Evolutionary conservation across 2,329 filamentous ascomycete species (phyloP).

Genomic region (Mollisia scopiformis): DNA sequence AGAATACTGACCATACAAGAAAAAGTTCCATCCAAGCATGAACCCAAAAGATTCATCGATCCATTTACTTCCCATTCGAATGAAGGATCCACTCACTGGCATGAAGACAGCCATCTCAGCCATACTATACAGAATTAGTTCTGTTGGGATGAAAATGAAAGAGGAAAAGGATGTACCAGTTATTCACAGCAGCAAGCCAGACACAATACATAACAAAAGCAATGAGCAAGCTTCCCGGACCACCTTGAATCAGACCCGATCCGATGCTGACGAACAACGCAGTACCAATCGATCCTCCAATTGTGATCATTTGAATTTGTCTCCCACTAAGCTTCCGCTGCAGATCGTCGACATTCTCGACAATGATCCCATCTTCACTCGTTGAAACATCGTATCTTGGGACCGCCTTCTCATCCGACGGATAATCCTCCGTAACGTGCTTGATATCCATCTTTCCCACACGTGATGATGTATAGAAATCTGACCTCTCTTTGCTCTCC

Average conservation of each 20-base stretch:
- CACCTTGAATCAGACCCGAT: slow-evolving; percentile 42
- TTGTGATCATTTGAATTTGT: slow-evolving; percentile 53
- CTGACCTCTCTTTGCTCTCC: background rate
- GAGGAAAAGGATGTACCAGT: slow-evolving; percentile 8
- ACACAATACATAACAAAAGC: slow-evolving; percentile 47
- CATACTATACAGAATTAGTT: slow-evolving; percentile 10
- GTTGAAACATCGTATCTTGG: slow-evolving; percentile 14
- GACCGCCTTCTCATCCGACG: slow-evolving; percentile 17
- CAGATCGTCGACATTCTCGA: slow-evolving; percentile 30
- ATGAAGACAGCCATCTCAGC: slow-evolving; percentile 60
- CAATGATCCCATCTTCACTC: slow-evolving; percentile 10
- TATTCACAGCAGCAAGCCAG: slow-evolving; percentile 39
- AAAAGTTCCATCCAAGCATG: slow-evolving; percentile 60
- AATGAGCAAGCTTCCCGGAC: slow-evolving; percentile 44
- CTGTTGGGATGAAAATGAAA: too few relatives aligned
- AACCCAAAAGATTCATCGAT: slow-evolving; percentile 58
- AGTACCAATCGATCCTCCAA: slow-evolving; percentile 51
- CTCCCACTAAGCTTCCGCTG: slow-evolving; percentile 43
- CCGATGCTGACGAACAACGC: slow-evolving; percentile 51
- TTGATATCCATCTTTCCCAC: slow-evolving; percentile 23
- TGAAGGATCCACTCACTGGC: slow-evolving; percentile 54
- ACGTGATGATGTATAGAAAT: background rate
- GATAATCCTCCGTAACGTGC: slow-evolving; percentile 2
- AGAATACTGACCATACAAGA: slow-evolving; percentile 54
- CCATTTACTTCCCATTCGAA: slow-evolving; percentile 56